Base-by-base conservation (phyloP, 106 monocot genomes). In the Dendrobium officinale region DNA sequence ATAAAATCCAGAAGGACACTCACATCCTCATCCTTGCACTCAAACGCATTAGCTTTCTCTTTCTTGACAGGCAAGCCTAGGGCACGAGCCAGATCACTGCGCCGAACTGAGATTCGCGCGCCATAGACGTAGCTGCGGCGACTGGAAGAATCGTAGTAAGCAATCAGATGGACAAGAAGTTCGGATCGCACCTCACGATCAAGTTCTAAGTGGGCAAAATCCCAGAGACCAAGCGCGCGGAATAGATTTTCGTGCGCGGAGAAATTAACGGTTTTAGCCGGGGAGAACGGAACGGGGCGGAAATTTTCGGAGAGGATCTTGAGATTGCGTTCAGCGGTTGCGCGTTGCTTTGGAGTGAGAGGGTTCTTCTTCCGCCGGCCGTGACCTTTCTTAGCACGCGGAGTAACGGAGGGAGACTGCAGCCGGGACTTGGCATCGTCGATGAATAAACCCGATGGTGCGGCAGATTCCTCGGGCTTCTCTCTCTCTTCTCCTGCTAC, bases 221-320 rank as follows among this genome's bases (percentile, higher is more conserved):
- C 89, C 88, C 89, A 89, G 8, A 95, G 85, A 10, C 88, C 89
- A 4, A 95, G 89, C 75, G 86, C 61, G 51, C 86, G 91, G 85
- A 95, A 86, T 13, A 87, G 83, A 4, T 67, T n/a, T 79, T 93
- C 95, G 77, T 88, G 85, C 9, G 20, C 27, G 33, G 70, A 29
- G 17, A 88, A 77, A 79, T 85, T 83, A 40, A 83, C 19, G 55
- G 72, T 37, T 55, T 80, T 75, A 0, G 10, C 16, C 8, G 82
- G 81, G 6, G 64, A 47, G 59, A 88, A 83, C 42, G 82, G 79
- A 5, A 86, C 18, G 22, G 91, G 89, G 51, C 73, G 77, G 72
- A 91, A 82, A 19, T 75, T 83, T 22, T 66, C 48, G 7, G 7
- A n/a, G 24, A 93, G 86, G 51, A 76, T 24, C 4, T 29, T 43